These are phyloP conservation scores for Pythium guiyangense DNA, from an alignment of 352 stramenopile species.

Conservation along the genomic window DNA sequence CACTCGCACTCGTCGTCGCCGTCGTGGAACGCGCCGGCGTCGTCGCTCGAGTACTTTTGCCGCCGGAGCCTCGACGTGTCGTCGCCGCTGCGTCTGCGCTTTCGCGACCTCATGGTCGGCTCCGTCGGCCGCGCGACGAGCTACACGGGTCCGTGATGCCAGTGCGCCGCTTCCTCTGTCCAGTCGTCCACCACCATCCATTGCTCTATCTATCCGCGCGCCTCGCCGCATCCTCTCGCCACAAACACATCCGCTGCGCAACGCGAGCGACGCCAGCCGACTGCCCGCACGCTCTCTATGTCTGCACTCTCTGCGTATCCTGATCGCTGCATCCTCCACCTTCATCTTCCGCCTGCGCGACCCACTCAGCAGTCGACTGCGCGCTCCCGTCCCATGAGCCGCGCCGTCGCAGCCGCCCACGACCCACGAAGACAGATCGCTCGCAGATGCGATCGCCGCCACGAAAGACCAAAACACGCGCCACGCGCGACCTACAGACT, in stretches of 20 bases:
- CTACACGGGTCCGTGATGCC: slow-evolving; percentile 32
- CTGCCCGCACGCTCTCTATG: too few species aligned
- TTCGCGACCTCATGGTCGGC: slow-evolving; percentile 61
- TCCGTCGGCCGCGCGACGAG: slow-evolving; percentile 41
- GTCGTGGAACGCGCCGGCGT: slow-evolving; percentile 28
- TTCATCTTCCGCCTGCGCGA: too few species aligned
- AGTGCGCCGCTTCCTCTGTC: neutral
- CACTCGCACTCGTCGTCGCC: slow-evolving; percentile 45
- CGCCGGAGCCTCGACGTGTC: slow-evolving; percentile 65
- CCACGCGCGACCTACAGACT: neutral
- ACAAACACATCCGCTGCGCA: too few species aligned
- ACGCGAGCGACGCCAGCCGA: too few species aligned
- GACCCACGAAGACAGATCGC: neutral
- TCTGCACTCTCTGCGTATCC: too few species aligned
- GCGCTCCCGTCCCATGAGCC: neutral
- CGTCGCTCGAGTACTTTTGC: slow-evolving; percentile 55
- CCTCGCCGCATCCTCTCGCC: neutral
- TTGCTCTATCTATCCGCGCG: too few species aligned
- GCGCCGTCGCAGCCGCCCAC: neutral
- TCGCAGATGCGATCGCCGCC: too few species aligned
- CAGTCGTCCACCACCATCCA: neutral
- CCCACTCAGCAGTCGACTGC: too few species aligned
- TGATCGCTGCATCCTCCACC: too few species aligned
- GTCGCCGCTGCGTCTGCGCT: slow-evolving; percentile 47
- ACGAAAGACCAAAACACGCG: too few species aligned